Evolutionary conservation across 768 basidiomycete genomes (phyloP), one percentile per base, ranked within the genome.

Genomic region (Auriculariales sp.): DNA sequence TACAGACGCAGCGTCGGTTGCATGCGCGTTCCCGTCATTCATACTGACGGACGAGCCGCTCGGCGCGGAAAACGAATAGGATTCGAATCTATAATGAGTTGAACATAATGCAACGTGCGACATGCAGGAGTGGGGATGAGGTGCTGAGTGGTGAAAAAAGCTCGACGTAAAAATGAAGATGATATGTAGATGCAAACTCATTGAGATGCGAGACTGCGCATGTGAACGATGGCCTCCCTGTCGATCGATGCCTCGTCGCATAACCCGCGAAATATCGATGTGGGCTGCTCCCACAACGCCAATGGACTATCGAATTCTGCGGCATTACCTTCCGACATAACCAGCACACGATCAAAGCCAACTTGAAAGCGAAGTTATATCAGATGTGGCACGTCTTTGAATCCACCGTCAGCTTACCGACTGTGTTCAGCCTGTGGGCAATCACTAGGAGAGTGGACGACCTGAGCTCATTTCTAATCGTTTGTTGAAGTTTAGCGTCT

Each of bases 301-400:
- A 81, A 68, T 3, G 85, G 83, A 2, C 80, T 79, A 62, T 85
- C 84, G 58, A 77, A 84, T 62, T 87, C 84, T 9, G 77, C 79
- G 3, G 85, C 74, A 28, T 65, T 57, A 3, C 86, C 84, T 25
- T 69, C 59, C 55, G 82, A 77, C 79, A 89, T 81, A 39, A 86
- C 83, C 15, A 88, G 64, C 19, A 86, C 71, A 19, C 77, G 71
- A 57, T 84, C 80, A 54, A 79, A 83, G 56, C 82, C 74, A 0
- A 70, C 77, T n/a, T 77, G 42, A 3, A 53, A 31, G 34, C 46
- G 19, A 27, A 15, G 44, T 47, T 14, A 19, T 12, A 36, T 30
- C 39, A 29, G 59, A 52, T 2, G 60, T 61, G 17, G 46, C 19
- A 11, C 32, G 10, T n/a, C 28, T 3, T n/a, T 7, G 11, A 50